Evolutionary conservation across 805 yeast species (phyloP), one percentile per base, ranked within the genome.

Genomic region (Alloascoidea hylecoeti): DNA sequence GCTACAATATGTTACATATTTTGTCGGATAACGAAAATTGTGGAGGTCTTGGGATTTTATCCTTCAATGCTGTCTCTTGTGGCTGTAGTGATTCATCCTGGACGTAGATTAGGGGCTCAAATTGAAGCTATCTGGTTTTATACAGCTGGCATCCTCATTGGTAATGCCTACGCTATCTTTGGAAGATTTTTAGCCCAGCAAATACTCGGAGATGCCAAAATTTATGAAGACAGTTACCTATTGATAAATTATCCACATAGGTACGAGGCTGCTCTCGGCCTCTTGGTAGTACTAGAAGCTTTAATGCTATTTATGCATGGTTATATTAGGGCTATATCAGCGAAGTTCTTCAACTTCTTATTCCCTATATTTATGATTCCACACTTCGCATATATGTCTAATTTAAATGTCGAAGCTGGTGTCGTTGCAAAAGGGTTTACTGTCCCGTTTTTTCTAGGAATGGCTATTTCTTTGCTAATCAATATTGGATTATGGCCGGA

Each of bases 31-130:
- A 62, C 64, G 0, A 50, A 54, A 15, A 56, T 64, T 1, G 44
- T 60, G 17, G 43, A 35, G 5, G 49, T 44, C 5, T 35, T 68
- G 14, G 72, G 72, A 3, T 46, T 46, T 3, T 61, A 64, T 28
- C 63, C 68, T 1, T 64, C 66, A 6, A 59, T 68, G 61, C 47
- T 67, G 6, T 66, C 70, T 0, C 44, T 68, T 33, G 57, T 64
- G 3, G 59, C 70, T 1, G 71, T 67, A 13, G 64, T 63, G 47
- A 63, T 64, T 3, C 70, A 66, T 44, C 72, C 72, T 2, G 72
- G 73, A 0, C 57, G 71, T 43, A 55, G 74, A 37, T 53, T 66
- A 2, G 68, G 72, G 16, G 60, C 67, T 4, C 66, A 68, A 47
- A 53, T 68, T 17, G 70, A 68, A 42, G 61, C 62, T 16, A 55